phyloP scores from a whole-genome alignment of 1,284 basidiomycete genomes.

The Phellinidium pouzarii region DNA sequence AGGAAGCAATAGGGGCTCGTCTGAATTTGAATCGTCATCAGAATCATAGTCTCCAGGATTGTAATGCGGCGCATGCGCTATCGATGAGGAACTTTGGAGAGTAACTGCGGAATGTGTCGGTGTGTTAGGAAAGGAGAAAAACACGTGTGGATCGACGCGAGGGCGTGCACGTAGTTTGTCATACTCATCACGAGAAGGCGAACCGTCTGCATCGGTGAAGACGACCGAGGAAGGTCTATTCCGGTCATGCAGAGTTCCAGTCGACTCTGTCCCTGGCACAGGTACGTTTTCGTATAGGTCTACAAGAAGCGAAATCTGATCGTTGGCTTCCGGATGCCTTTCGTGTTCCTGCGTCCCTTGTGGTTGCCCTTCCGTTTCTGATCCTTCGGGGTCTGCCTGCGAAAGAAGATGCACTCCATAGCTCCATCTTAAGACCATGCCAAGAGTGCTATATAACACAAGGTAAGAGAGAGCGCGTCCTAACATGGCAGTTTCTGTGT shows the following conservation, averaged over 20 bases:
- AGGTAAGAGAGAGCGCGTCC: conserved; percentile 90
- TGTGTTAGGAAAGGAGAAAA: conserved; percentile 14
- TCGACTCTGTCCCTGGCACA: not conserved
- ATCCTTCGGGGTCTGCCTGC: conserved; percentile 54
- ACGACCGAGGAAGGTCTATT: not conserved
- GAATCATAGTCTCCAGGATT: not conserved
- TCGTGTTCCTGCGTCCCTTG: conserved; percentile 20
- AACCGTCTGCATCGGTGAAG: not conserved
- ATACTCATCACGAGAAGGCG: not conserved
- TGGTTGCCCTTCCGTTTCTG: conserved; percentile 23
- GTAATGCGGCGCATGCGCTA: not conserved
- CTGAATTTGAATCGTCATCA: not conserved
- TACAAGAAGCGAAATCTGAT: not conserved
- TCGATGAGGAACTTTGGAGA: not conserved
- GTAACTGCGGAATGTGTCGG: conserved; percentile 11
- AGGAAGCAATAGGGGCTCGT: not conserved
- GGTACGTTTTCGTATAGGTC: not conserved
- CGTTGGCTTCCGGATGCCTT: conserved; percentile 15
- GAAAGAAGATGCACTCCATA: conserved; percentile 78
- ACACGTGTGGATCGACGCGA: not conserved
- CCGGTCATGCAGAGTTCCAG: not conserved
- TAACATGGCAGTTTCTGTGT: conserved; percentile 82
- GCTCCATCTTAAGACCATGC: conserved; percentile 92
- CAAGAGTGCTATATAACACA: conserved; percentile 87
- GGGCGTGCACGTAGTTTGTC: not conserved